Conservation (phyloP, 169 alveolate species). For the Plasmodium vinckei region DNA sequence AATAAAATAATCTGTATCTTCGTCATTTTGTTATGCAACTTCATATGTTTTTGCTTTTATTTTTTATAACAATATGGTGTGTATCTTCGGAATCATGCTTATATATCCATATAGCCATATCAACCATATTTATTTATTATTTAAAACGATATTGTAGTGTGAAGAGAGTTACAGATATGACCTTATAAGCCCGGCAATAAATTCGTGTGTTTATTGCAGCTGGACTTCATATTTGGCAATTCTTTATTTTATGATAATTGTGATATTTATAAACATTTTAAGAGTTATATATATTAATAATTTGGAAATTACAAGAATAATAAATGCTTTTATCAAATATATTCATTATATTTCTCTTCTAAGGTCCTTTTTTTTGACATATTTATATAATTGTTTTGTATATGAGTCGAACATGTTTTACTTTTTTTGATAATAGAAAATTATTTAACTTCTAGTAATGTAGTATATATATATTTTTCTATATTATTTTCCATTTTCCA, state of each 20-base stretch:
- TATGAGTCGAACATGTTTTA: no score
- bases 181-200: constrained; percentile 23
- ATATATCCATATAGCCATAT: constrained; percentile 4
- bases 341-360: constrained; percentile 49
- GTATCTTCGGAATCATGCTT: background rate
- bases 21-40: background rate
- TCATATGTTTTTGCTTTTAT: background rate
- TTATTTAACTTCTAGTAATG: background rate
- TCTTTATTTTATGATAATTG: constrained; percentile 8
- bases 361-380: constrained; percentile 13
- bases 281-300: constrained; percentile 25
- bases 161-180: constrained; percentile 63
- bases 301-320: constrained; percentile 16
- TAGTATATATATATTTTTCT: background rate
- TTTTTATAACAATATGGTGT: no score
- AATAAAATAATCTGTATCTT: background rate
- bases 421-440: no score
- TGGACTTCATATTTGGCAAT: constrained; percentile 19
- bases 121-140: background rate
- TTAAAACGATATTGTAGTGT: constrained; percentile 24
- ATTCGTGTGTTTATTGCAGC: constrained; percentile 38
- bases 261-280: constrained; percentile 16
- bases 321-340: constrained; percentile 30
- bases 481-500: background rate
- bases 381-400: no score